Conservation (phyloP, 495 filamentous ascomycete genomes). For the Aspergillus haitiensis region DNA sequence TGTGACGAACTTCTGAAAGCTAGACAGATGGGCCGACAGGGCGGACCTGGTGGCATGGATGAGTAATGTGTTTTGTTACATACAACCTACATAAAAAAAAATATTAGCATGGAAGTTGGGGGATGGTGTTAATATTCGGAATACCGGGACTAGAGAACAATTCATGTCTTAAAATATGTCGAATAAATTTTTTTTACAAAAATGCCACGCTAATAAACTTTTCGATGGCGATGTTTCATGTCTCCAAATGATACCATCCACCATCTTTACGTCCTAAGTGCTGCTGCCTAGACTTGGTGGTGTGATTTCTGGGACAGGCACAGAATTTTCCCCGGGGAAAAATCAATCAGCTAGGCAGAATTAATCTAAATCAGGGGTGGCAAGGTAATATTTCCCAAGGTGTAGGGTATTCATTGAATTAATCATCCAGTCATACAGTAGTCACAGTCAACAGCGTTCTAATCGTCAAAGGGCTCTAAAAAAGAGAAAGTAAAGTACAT, state of each 20-base stretch:
- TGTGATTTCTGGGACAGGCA: background rate
- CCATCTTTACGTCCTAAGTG: background rate
- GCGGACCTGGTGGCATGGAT: constrained; percentile 48
- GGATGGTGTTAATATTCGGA: constrained; percentile 9
- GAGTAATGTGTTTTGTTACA: constrained; percentile 38
- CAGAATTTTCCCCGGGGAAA: background rate
- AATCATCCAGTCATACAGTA: background rate
- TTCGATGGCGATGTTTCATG: background rate
- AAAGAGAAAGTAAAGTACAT: constrained; percentile 1
- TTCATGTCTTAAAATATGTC: constrained; percentile 21
- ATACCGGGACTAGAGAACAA: constrained; percentile 20
- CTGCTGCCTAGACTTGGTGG: background rate
- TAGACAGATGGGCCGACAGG: constrained; percentile 74
- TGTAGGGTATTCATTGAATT: too few relatives aligned
- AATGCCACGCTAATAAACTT: constrained; percentile 19
- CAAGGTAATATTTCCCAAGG: background rate
- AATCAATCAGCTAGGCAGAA: background rate
- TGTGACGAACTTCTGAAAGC: constrained; percentile 98
- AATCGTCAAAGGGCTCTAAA: background rate
- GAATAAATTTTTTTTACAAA: constrained; percentile 30
- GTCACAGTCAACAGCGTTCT: background rate
- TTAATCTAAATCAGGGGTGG: background rate
- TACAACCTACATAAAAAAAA: background rate
- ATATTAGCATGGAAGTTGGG: constrained; percentile 3
- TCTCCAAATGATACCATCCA: background rate